Conservation (phyloP, 2,329 filamentous ascomycete species). For the Allantophomopsis cytisporea region DNA sequence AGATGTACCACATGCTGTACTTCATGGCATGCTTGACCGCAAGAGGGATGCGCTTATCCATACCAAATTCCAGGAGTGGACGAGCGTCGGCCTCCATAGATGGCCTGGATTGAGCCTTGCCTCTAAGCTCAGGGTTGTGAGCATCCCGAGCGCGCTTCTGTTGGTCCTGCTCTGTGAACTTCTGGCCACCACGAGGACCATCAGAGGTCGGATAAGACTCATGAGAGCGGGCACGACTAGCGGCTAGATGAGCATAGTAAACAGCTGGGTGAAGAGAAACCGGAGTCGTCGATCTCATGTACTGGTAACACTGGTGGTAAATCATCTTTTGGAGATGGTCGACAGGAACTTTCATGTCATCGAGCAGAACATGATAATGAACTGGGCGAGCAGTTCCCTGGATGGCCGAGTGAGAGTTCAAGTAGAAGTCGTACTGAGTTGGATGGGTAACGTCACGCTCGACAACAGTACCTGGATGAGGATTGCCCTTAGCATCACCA, state of each 20-base stretch:
- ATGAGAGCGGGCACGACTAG: conserved; percentile 66
- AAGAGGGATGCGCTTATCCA: neutral
- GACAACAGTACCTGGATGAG: conserved; percentile 74
- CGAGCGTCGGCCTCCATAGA: neutral
- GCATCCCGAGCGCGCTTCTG: conserved; percentile 6
- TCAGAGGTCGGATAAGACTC: conserved; percentile 35
- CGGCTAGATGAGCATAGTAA: conserved; percentile 90
- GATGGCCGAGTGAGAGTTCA: conserved; percentile 63
- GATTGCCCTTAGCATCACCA: conserved; percentile 66
- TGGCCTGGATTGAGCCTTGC: neutral
- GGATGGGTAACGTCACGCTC: conserved; percentile 86
- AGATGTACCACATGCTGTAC: conserved; percentile 1
- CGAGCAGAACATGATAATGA: conserved; percentile 79
- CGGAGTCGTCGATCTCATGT: conserved; percentile 80
- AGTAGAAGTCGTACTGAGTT: conserved; percentile 78
- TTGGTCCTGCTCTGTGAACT: conserved; percentile 19
- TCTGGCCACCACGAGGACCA: conserved; percentile 28
- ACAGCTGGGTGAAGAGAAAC: conserved; percentile 75
- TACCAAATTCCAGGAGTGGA: neutral
- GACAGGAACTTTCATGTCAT: conserved; percentile 57
- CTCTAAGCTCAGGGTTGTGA: neutral
- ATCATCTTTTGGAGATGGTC: conserved; percentile 75
- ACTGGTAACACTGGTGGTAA: conserved; percentile 92
- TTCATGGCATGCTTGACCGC: neutral
- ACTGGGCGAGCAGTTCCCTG: conserved; percentile 90